phyloP scores from a whole-genome alignment of 1,139 yeast species.

The Taphrina populina region DNA sequence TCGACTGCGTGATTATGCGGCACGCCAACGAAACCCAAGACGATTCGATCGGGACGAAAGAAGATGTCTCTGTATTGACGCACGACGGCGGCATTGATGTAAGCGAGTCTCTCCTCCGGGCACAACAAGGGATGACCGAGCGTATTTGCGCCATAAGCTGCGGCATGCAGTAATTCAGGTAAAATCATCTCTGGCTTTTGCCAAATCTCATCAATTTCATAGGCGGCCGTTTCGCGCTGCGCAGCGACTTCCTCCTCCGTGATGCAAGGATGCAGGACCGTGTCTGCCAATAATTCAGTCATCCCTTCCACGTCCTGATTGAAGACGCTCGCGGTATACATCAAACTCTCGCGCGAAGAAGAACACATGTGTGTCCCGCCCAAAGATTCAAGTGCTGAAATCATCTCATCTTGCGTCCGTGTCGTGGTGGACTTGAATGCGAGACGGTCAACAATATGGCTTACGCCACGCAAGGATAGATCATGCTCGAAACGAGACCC shows the following conservation, averaged over 20 bases:
- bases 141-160: slow-evolving; percentile 71
- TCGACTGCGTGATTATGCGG: slow-evolving; percentile 67
- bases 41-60: slow-evolving; percentile 77
- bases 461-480: slow-evolving; percentile 57
- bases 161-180: slow-evolving; percentile 82
- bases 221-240: slow-evolving; percentile 70
- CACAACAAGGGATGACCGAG: slow-evolving; percentile 84
- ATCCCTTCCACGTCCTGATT: slow-evolving; percentile 79
- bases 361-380: slow-evolving; percentile 97
- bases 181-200: slow-evolving; percentile 80
- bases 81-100: slow-evolving; percentile 57
- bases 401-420: slow-evolving; percentile 66
- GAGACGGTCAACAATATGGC: slow-evolving; percentile 80
- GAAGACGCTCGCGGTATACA: slow-evolving; percentile 93
- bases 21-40: slow-evolving; percentile 86
- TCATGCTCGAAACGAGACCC: slow-evolving; percentile 78
- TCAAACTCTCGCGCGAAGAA: slow-evolving; percentile 84
- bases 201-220: slow-evolving; percentile 79
- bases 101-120: slow-evolving; percentile 65
- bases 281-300: slow-evolving; percentile 77
- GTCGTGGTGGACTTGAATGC: slow-evolving; percentile 77
- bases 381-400: slow-evolving; percentile 68
- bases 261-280: slow-evolving; percentile 68
- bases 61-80: slow-evolving; percentile 63
- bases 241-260: slow-evolving; percentile 70